A percentile compares a stretch with the other conserved stretches of the same genome.
Conservation (phyloP, 1,284 basidiomycete species). For the Malassezia arunalokei region DNA sequence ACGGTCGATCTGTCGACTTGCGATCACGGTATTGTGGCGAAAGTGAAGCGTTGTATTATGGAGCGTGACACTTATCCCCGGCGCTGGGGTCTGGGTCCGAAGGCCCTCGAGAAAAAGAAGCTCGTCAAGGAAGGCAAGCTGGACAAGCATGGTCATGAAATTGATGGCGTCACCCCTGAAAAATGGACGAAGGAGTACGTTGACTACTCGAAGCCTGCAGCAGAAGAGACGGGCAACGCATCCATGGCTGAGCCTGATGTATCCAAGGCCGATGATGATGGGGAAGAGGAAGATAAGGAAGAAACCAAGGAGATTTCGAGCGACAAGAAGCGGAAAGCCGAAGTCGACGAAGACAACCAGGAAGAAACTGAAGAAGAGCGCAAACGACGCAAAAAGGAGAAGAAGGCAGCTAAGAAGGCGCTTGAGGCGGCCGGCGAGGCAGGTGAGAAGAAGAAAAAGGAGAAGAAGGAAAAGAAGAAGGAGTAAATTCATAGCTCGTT, state of each 20-base stretch:
- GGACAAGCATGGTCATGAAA: constrained; percentile 85
- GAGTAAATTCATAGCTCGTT: not conserved
- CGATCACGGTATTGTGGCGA: constrained; percentile 97
- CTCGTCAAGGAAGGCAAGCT: constrained; percentile 65
- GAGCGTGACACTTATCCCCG: constrained; percentile 93
- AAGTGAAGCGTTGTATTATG: constrained; percentile 99
- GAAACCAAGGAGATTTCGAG: constrained; percentile 22
- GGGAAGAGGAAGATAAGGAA: constrained; percentile 37
- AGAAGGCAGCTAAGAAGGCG: constrained; percentile 44
- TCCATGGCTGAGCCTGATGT: constrained; percentile 16
- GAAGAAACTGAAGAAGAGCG: constrained; percentile 40
- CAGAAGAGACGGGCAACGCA: constrained; percentile 31
- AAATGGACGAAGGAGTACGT: constrained; percentile 87
- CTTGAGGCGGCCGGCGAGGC: constrained; percentile 28
- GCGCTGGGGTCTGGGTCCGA: constrained; percentile 92
- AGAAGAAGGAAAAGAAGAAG: constrained; percentile 12
- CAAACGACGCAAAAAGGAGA: constrained; percentile 45
- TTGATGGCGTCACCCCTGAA: constrained; percentile 76
- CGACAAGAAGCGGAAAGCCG: constrained; percentile 26
- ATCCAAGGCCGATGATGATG: constrained; percentile 21
- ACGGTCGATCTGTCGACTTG: constrained; percentile 95
- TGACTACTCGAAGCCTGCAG: constrained; percentile 59
- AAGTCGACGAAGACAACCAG: constrained; percentile 8
- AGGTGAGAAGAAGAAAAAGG: constrained; percentile 22
- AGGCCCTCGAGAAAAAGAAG: constrained; percentile 96